phyloP scores from a whole-genome alignment of 352 stramenopile species.

The Phytophthora vignae region DNA sequence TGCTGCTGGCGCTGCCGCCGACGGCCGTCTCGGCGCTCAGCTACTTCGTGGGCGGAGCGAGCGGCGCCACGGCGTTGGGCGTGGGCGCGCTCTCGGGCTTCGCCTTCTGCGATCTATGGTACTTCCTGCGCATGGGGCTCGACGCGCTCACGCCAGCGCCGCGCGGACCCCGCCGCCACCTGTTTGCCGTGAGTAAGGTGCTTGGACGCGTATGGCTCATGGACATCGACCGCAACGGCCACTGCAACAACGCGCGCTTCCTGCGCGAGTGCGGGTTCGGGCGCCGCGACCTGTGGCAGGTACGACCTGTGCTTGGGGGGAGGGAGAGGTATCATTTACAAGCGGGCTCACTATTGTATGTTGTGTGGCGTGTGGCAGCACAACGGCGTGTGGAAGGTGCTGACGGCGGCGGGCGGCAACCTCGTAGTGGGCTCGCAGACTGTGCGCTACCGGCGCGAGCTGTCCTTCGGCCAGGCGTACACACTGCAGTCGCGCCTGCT shows the following conservation, averaged over 20 bases:
- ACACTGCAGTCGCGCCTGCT: conserved; percentile 77
- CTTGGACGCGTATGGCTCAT: conserved; percentile 55
- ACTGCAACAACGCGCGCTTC: conserved; percentile 89
- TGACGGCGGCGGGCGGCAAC: conserved; percentile 67
- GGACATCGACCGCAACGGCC: conserved; percentile 87
- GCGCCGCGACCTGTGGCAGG: conserved; percentile 83
- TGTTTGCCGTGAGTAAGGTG: conserved; percentile 67
- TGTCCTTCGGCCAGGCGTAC: conserved; percentile 76
- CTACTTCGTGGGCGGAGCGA: conserved; percentile 34
- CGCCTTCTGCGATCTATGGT: conserved; percentile 80
- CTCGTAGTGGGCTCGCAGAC: conserved; percentile 84
- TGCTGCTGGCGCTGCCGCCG: conserved; percentile 58
- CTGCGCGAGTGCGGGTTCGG: conserved; percentile 87
- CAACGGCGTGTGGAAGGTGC: conserved; percentile 80
- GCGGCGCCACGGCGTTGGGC: conserved; percentile 31
- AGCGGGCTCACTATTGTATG: conserved; percentile 2
- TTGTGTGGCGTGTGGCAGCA: conserved; percentile 32
- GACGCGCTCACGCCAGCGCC: conserved; percentile 33
- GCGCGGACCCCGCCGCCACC: conserved; percentile 36
- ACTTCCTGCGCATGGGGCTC: conserved; percentile 71
- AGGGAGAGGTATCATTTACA: not conserved
- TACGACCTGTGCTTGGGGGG: conserved; percentile 28
- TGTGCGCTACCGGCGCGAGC: conserved; percentile 84
- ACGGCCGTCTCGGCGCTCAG: conserved; percentile 41
- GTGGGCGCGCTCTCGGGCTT: conserved; percentile 63